phyloP scores from a whole-genome alignment of 495 filamentous ascomycete species.

The Penicillium lividum region DNA sequence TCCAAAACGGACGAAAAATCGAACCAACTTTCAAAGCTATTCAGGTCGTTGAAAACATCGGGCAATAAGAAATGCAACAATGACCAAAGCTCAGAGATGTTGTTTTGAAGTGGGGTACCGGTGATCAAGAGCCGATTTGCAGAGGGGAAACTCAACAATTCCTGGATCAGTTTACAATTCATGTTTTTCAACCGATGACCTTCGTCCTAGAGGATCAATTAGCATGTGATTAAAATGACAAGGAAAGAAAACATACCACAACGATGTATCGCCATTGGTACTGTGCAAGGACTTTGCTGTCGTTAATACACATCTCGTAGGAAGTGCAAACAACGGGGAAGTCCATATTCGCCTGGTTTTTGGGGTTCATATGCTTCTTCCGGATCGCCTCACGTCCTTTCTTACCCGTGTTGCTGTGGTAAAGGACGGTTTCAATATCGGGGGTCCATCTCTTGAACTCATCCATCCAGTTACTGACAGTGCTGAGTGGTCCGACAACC shows the following conservation, averaged over 20 bases:
- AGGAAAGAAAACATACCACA: conserved; percentile 59
- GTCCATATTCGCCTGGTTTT: conserved; percentile 58
- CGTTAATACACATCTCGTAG: conserved; percentile 95
- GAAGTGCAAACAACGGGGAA: conserved; percentile 90
- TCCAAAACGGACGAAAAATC: conserved; percentile 97
- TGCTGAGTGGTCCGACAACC: conserved; percentile 91
- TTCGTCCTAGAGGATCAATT: conserved; percentile 71
- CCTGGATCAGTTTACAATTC: conserved; percentile 92
- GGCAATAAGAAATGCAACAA: conserved; percentile 99
- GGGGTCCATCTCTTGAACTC: conserved; percentile 93
- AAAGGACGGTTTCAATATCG: conserved; percentile 82
- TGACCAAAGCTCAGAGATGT: conserved; percentile 97
- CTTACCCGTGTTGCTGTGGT: conserved; percentile 74
- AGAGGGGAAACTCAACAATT: conserved; percentile 65
- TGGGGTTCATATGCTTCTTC: conserved; percentile 61
- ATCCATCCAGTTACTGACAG: conserved; percentile 98
- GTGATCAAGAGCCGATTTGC: conserved; percentile 88
- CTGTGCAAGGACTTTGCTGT: conserved; percentile 77
- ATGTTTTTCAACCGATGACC: conserved; percentile 98
- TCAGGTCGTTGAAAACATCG: conserved; percentile 89
- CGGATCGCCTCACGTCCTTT: conserved; percentile 70
- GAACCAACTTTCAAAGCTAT: conserved; percentile 91
- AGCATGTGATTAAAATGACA: neutral
- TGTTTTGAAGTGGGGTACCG: conserved; percentile 97
- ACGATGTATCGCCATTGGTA: conserved; percentile 98